Base-by-base conservation (phyloP, 2,329 filamentous ascomycete genomes). In the Periconia digitata region DNA sequence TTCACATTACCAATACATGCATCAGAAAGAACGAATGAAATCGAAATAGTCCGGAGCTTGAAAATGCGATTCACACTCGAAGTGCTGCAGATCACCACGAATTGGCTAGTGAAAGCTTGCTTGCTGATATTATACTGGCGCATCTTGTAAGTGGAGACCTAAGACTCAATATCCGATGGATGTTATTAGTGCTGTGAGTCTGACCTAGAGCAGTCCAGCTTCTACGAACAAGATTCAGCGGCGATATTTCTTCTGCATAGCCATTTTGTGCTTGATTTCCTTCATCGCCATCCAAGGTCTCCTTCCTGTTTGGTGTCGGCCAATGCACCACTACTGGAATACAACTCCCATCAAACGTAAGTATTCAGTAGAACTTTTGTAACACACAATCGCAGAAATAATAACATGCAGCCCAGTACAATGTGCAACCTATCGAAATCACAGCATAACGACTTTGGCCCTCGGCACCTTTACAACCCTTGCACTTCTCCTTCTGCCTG, bases 41-140 rank as follows among this genome's bases (percentile, higher is more conserved):
- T 6, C 32, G 12, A 12, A 2, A 32, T 16, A 13, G 10, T 38
- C 29, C 21, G 18, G 23, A 8, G 24, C 13, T 44, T 51, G 4
- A 64, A 58, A 46, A 55, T 59, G 42, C 50, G 53, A 24, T 62
- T 62, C 29, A 49, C 58, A 3, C 53, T 66, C 4, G 64, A 67
- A 40, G 59, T 62, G 38, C 51, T 63, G 21, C 63, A 64, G 12
- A 51, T 66, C 13, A 35, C 60, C 7, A 62, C 56, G 10, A 47
- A 43, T 20, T 67, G 62, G 63, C 48, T 64, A 1, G 58, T 66
- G 12, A 65, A 66, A 42, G 56, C 56, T 12, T 66, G 63, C 27
- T 49, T 67, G 4, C 27, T 67, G 20, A 48, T 67, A 3, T 40
- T 67, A 8, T 64, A 65, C 41, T 56, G 54, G 47, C 55, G 64